A percentile compares a stretch with the other conserved stretches of the same genome.
These are phyloP conservation scores for Circinella umbellata DNA, from an alignment of 371 early-diverging fungal species.

Conservation along the genomic window DNA sequence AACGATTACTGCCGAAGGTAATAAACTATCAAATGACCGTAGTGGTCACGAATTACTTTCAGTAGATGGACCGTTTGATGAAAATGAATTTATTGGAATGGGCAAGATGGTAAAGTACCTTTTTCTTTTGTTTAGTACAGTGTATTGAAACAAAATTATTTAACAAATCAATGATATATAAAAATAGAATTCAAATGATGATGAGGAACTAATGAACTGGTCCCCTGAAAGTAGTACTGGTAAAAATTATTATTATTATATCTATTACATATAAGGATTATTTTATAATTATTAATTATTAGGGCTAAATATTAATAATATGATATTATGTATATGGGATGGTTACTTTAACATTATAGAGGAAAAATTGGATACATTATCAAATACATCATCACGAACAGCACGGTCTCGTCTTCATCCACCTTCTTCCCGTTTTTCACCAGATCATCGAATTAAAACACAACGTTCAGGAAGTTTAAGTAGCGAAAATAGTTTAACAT, in stretches of 20 bases:
- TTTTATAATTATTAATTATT: too few species aligned
- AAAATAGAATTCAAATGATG: conserved; percentile 7
- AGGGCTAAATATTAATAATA: too few species aligned
- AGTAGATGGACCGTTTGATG: conserved; percentile 13
- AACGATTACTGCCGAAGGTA: conserved; percentile 13
- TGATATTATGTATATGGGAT: not conserved
- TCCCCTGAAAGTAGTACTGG: conserved; percentile 22
- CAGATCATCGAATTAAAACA: conserved; percentile 7
- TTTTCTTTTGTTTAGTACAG: not conserved
- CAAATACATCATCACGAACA: conserved; percentile 9
- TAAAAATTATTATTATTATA: conserved; percentile 3
- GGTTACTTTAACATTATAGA: not conserved
- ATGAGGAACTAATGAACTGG: conserved; percentile 16
- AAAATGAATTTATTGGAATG: conserved; percentile 8
- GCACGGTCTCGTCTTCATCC: conserved; percentile 14
- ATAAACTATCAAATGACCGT: conserved; percentile 14
- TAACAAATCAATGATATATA: not conserved
- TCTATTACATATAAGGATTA: not conserved
- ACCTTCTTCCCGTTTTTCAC: conserved; percentile 6
- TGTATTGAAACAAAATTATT: not conserved
- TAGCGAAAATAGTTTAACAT: conserved; percentile 50
- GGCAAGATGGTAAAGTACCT: conserved; percentile 11
- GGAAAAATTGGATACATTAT: conserved; percentile 2
- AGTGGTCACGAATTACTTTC: conserved; percentile 11
- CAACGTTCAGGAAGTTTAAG: conserved; percentile 45